A percentile compares a stretch with the other conserved stretches of the same genome.
These are phyloP conservation scores for Halophytophthora polymorphica DNA, from an alignment of 352 stramenopile genomes.

Conservation along the genomic window DNA sequence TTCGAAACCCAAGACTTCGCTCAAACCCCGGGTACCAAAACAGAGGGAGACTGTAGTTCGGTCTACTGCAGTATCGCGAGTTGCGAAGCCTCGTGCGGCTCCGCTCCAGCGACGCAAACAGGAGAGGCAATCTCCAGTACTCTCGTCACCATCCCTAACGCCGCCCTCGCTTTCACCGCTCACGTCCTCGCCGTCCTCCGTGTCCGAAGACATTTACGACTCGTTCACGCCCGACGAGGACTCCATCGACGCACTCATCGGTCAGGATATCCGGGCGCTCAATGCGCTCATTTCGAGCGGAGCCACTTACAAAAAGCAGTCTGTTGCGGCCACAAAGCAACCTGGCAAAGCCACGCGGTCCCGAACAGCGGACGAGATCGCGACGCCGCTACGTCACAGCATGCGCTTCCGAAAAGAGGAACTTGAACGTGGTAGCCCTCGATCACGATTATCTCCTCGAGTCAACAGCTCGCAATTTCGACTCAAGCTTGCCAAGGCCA, in stretches of 20 bases:
- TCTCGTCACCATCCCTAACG: slow-evolving; percentile 13
- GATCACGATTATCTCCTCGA: background rate
- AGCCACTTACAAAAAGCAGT: slow-evolving; percentile 2
- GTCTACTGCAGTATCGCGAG: slow-evolving; percentile 4
- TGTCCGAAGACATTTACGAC: slow-evolving; percentile 23
- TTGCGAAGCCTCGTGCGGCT: background rate
- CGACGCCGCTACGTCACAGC: slow-evolving; percentile 24
- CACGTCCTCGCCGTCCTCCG: slow-evolving; percentile 19
- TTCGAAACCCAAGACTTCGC: slow-evolving; percentile 39
- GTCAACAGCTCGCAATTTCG: slow-evolving; percentile 4
- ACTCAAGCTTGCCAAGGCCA: slow-evolving; percentile 5
- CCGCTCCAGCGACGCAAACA: slow-evolving; percentile 3
- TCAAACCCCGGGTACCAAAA: slow-evolving; percentile 13
- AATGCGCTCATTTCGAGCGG: slow-evolving; percentile 34
- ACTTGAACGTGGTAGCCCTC: background rate
- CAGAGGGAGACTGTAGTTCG: slow-evolving; percentile 10
- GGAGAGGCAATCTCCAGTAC: slow-evolving; percentile 3
- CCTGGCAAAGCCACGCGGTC: slow-evolving; percentile 5
- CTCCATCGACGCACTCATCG: slow-evolving; percentile 50
- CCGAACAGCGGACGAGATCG: slow-evolving; percentile 28
- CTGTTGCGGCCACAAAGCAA: background rate
- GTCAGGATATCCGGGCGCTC: slow-evolving; percentile 39
- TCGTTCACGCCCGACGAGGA: slow-evolving; percentile 15
- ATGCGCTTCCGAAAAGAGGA: slow-evolving; percentile 29
- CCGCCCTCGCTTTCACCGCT: slow-evolving; percentile 24